Evolutionary conservation across 768 basidiomycete genomes (phyloP), one percentile per base, ranked within the genome.

Genomic region (Pleurotus tuoliensis): DNA sequence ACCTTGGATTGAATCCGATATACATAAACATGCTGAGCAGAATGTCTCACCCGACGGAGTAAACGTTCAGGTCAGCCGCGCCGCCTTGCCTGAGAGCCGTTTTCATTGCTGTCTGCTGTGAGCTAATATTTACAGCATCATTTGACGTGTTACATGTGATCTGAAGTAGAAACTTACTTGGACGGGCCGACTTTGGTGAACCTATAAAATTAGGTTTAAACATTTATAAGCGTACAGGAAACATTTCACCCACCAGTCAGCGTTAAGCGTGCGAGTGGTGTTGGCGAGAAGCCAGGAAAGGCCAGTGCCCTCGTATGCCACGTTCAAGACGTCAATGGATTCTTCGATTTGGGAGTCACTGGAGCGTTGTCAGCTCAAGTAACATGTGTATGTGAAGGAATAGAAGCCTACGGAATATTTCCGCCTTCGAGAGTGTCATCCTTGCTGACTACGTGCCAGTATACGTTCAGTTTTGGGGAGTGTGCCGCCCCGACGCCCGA

Each of bases 201-300:
- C 64, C 67, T 47, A 59, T 24, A 64, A 61, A 62, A 64, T 69
- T 34, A 51, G 39, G 20, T 16, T 41, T 41, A 12, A 15, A 41
- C 41, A 24, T 22, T 34, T 20, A 51, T 30, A 22, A n/a, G 16
- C 22, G 1, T 27, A 3, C 18, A 53, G 9, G 16, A 34, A n/a
- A 22, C 20, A 22, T 24, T n/a, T 15, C 4, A 41, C 51, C 41
- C 18, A 74, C 81, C 80, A 83, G 56, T 71, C 64, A 22, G 72
- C 51, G 61, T 78, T 81, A 58, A 69, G 59, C 2, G 76, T 81
- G 52, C 73, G 75, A 47, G 68, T 70, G 16, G 76, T 80, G 45
- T 66, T 63, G 5, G 61, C 67, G 15, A 73, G 68, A 5, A 39
- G 54, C 65, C 71, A 75, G 22, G 63, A 58, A 57, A 76, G 60